These are phyloP conservation scores for Cryptosporidium bovis DNA, from an alignment of 169 alveolate species.

Conservation along the genomic window DNA sequence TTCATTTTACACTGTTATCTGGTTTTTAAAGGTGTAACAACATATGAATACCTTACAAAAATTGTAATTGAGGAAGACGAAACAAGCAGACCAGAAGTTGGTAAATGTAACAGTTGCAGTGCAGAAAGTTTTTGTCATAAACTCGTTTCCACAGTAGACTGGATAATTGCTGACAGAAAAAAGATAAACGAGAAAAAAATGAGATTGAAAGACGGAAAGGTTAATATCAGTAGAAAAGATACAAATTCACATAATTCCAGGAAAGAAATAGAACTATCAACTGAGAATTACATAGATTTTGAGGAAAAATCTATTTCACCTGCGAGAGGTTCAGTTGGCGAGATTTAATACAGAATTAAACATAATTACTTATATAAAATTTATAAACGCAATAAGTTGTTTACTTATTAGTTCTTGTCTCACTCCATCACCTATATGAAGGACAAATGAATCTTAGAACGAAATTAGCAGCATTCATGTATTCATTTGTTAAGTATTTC, in stretches of 20 bases:
- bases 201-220: conserved; percentile 26
- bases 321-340: conserved; percentile 36
- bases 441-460: conserved; percentile 32
- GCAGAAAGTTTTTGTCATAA: conserved; percentile 25
- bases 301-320: conserved; percentile 56
- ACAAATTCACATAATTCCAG: not conserved
- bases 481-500: conserved; percentile 50
- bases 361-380: not conserved
- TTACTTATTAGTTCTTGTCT: not conserved
- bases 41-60: conserved; percentile 77
- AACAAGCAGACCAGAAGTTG: not conserved
- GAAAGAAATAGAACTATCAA: conserved; percentile 13
- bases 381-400: not conserved
- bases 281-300: conserved; percentile 4
- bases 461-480: conserved; percentile 72
- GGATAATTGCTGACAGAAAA: conserved; percentile 72
- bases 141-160: conserved; percentile 59
- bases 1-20: conserved; percentile 77
- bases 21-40: conserved; percentile 77
- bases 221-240: not conserved
- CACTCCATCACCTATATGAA: not conserved
- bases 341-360: not conserved
- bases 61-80: conserved; percentile 49
- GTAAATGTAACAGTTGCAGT: conserved; percentile 24
- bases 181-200: conserved; percentile 24